Evolutionary conservation across 148 eudicot genomes (phyloP).

Genomic region (Cornus florida): DNA sequence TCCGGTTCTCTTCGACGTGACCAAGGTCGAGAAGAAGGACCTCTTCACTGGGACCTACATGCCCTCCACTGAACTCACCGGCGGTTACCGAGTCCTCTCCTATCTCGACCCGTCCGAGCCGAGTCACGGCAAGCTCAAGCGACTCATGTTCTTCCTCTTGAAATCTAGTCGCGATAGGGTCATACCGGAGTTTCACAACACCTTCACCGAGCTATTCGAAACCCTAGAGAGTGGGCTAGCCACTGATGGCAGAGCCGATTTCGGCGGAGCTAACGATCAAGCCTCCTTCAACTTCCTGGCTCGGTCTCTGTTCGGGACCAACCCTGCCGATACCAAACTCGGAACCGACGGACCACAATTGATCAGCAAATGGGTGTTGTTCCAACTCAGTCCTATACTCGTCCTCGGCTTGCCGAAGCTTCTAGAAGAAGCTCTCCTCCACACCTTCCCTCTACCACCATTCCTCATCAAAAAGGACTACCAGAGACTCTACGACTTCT

Average conservation of each 20-base stretch:
- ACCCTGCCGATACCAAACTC: constrained; percentile 54
- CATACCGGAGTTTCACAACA: constrained; percentile 62
- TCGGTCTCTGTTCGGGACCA: constrained; percentile 37
- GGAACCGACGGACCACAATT: constrained; percentile 59
- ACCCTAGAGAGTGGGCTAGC: constrained; percentile 54
- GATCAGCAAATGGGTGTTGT: constrained; percentile 59
- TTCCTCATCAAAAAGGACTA: constrained; percentile 59
- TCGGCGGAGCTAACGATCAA: constrained; percentile 52
- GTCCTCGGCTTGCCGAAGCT: constrained; percentile 63
- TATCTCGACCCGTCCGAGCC: constrained; percentile 92
- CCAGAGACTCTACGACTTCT: constrained; percentile 59
- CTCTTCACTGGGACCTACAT: constrained; percentile 82
- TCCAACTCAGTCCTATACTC: constrained; percentile 63
- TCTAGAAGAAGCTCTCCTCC: constrained; percentile 57
- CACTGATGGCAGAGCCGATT: constrained; percentile 47
- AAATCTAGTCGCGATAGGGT: constrained; percentile 46
- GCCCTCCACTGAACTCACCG: constrained; percentile 83
- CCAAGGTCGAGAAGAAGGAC: constrained; percentile 76
- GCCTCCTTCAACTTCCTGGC: constrained; percentile 74
- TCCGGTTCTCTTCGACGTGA: constrained; percentile 62
- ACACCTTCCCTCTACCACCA: constrained; percentile 55
- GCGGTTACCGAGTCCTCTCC: constrained; percentile 75
- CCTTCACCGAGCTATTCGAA: constrained; percentile 50
- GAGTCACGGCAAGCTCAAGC: constrained; percentile 67
- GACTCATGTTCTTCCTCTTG: constrained; percentile 49